Conservation (phyloP, 2,329 filamentous ascomycete genomes). For the Claviceps pusilla region DNA sequence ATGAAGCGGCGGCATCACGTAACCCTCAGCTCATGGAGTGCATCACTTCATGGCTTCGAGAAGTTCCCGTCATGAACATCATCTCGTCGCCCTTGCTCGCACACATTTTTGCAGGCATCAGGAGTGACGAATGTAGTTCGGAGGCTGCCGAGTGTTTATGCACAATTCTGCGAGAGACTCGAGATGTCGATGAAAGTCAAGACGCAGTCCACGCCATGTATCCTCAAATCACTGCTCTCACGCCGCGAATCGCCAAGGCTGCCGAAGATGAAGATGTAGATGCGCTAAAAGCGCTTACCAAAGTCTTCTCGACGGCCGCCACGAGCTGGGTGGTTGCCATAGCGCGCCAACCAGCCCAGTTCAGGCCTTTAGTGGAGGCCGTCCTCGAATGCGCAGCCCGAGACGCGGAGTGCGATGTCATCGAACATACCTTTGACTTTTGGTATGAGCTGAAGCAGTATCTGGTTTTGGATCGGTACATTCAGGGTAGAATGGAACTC, state of each 20-base stretch:
- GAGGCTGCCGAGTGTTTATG: constrained; percentile 86
- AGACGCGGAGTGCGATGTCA: constrained; percentile 79
- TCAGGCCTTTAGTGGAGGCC: constrained; percentile 72
- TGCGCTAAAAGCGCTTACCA: constrained; percentile 72
- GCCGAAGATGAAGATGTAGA: constrained; percentile 74
- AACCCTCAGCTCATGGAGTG: constrained; percentile 90
- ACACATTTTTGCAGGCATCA: constrained; percentile 62
- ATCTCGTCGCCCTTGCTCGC: constrained; percentile 75
- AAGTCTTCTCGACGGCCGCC: constrained; percentile 82
- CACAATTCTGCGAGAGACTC: constrained; percentile 78
- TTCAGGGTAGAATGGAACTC: constrained; percentile 60
- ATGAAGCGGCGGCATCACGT: constrained; percentile 54
- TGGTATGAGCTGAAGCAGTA: constrained; percentile 99
- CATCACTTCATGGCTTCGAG: constrained; percentile 89
- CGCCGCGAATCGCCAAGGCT: constrained; percentile 58
- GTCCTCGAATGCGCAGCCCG: constrained; percentile 82
- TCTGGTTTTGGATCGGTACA: constrained; percentile 78
- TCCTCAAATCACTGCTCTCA: constrained; percentile 61
- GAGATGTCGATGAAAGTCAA: constrained; percentile 82
- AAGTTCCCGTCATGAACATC: constrained; percentile 72
- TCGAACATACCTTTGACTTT: constrained; percentile 88
- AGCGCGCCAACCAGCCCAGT: constrained; percentile 66
- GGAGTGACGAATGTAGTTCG: constrained; percentile 64
- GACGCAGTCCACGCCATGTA: constrained; percentile 69
- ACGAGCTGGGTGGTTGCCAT: constrained; percentile 90